phyloP scores from a whole-genome alignment of 2,329 filamentous ascomycete genomes.

The Elsinoe arachidis region DNA sequence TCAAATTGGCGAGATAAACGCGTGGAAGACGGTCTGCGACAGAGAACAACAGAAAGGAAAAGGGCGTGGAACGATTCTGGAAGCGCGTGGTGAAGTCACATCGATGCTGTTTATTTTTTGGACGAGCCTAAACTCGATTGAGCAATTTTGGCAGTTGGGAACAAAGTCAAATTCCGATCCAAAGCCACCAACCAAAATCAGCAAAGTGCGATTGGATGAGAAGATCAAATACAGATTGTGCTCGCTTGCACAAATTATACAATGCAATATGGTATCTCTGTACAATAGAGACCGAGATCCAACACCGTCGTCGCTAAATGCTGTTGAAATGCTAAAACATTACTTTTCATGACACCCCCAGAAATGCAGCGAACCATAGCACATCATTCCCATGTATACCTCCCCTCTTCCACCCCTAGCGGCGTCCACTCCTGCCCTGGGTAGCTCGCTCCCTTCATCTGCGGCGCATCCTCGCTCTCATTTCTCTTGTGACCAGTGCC shows the following conservation, averaged over 20 bases:
- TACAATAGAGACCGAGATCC: background rate
- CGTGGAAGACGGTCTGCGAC: background rate
- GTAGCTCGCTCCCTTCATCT: conserved; percentile 9
- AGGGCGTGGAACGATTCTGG: background rate
- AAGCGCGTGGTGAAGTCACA: conserved; percentile 1
- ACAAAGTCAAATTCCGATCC: background rate
- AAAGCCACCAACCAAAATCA: background rate
- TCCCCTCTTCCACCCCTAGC: background rate
- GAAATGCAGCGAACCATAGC: background rate
- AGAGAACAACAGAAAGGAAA: background rate
- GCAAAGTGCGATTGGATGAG: background rate
- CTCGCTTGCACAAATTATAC: background rate
- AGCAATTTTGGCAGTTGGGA: background rate
- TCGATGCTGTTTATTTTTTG: conserved; percentile 4
- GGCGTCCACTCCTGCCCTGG: conserved; percentile 12
- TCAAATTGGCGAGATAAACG: background rate
- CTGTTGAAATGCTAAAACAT: background rate
- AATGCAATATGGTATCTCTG: conserved; percentile 11
- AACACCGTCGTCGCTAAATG: background rate
- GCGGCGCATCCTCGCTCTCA: background rate
- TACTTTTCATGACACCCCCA: background rate
- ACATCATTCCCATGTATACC: conserved; percentile 1
- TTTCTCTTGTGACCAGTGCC: background rate
- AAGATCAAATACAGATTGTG: background rate
- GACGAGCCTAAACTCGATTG: background rate